Conservation (phyloP, 305 asterid genomes). For the Fraxinus floribunda region DNA sequence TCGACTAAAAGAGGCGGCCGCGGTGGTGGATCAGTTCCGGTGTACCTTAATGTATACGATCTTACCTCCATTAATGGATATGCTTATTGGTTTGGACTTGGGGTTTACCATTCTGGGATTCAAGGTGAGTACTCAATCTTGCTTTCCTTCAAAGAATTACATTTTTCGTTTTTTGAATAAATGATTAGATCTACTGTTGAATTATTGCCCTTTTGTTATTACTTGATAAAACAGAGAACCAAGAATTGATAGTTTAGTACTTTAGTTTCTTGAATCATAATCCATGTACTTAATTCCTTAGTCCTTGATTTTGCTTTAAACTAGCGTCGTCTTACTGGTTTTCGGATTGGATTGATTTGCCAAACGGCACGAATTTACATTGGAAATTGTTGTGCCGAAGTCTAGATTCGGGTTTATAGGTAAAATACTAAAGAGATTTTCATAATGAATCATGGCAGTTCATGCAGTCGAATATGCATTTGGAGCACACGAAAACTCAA, state of each 20-base stretch:
- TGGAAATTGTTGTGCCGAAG: not conserved
- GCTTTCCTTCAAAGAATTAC: not conserved
- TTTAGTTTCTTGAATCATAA: not conserved
- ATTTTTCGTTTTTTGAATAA: not conserved
- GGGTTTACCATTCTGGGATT: conserved; percentile 81
- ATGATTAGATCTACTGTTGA: not conserved
- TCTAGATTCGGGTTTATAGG: not conserved
- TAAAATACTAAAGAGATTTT: not conserved
- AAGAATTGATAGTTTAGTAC: not conserved
- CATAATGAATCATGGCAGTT: conserved; percentile 35
- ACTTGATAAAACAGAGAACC: not conserved
- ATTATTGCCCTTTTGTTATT: not conserved
- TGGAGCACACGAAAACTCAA: conserved; percentile 69
- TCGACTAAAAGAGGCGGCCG: conserved; percentile 38
- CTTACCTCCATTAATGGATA: conserved; percentile 71
- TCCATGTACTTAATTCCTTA: not conserved
- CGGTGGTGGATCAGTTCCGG: conserved; percentile 51
- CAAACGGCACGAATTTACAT: not conserved
- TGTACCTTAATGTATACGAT: conserved; percentile 73
- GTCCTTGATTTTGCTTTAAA: not conserved
- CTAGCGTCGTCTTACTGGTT: not conserved
- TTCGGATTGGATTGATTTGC: not conserved
- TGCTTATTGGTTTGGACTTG: conserved; percentile 87
- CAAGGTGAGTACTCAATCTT: conserved; percentile 46
- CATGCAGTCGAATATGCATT: conserved; percentile 76